phyloP scores from a whole-genome alignment of 495 filamentous ascomycete genomes.

The Saxophila tyrrhenica region DNA sequence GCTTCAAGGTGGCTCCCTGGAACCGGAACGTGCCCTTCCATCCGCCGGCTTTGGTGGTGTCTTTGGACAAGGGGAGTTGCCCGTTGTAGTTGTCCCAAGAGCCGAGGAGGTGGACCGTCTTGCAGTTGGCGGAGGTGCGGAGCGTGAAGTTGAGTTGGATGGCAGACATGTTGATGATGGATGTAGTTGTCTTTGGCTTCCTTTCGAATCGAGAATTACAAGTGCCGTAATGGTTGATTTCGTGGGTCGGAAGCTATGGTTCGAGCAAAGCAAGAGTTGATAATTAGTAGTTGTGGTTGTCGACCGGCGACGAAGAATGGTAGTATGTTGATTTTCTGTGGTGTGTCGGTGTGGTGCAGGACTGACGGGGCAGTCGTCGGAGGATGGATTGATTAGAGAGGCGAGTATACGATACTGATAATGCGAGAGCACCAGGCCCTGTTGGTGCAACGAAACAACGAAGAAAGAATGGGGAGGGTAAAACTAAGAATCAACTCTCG shows the following conservation, averaged over 20 bases:
- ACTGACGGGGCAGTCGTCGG: no score
- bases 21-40: constrained; percentile 97
- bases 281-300: constrained; percentile 24
- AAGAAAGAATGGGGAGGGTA: constrained; percentile 22
- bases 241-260: constrained; percentile 11
- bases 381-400: constrained; percentile 8
- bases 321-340: constrained; percentile 10
- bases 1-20: constrained; percentile 69
- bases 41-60: constrained; percentile 67
- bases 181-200: constrained; percentile 12
- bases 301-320: constrained; percentile 30
- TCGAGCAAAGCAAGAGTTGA: constrained; percentile 33
- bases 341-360: background rate
- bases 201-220: constrained; percentile 7
- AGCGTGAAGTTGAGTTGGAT: constrained; percentile 48
- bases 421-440: constrained; percentile 24
- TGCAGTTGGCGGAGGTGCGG: constrained; percentile 90
- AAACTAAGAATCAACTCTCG: constrained; percentile 28
- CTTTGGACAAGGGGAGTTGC: constrained; percentile 83
- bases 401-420: no score
- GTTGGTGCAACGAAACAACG: constrained; percentile 19
- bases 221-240: constrained; percentile 14
- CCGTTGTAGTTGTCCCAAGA: constrained; percentile 97
- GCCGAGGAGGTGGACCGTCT: constrained; percentile 93
- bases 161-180: constrained; percentile 29